Evolutionary conservation across 257 asterid species (phyloP).

Genomic region (Solanum rostratum): DNA sequence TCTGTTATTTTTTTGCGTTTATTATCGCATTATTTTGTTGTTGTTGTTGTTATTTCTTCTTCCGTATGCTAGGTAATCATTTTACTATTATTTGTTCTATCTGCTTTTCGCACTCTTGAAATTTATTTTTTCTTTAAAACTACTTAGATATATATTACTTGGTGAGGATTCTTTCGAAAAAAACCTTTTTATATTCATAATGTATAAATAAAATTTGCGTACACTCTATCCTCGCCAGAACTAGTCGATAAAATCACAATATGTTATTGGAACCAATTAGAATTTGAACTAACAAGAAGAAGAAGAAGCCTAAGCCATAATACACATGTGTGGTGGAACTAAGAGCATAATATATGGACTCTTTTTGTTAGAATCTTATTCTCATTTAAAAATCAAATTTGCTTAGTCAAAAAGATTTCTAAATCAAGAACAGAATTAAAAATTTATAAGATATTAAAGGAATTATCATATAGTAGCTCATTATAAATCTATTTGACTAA

Average conservation of each 20-base stretch:
- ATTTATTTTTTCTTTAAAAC: too few relatives aligned
- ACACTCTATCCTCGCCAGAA: not conserved
- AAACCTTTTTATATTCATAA: not conserved
- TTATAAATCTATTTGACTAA: not conserved
- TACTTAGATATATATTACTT: too few relatives aligned
- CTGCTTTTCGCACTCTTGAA: too few relatives aligned
- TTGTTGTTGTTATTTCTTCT: not conserved
- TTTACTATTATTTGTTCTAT: too few relatives aligned
- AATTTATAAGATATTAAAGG: not conserved
- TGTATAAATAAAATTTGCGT: too few relatives aligned
- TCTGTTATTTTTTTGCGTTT: not conserved
- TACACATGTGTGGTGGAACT: not conserved
- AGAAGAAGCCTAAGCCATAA: not conserved
- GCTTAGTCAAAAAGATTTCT: not conserved
- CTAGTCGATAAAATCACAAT: too few relatives aligned
- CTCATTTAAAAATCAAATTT: not conserved
- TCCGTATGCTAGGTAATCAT: not conserved
- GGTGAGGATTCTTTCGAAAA: fast-evolving
- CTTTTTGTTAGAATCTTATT: not conserved
- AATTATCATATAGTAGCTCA: not conserved
- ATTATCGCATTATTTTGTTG: too few relatives aligned
- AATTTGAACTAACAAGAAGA: not conserved
- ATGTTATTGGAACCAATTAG: not conserved
- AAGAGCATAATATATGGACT: not conserved
- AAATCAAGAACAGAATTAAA: not conserved